Evolutionary conservation across 2,329 filamentous ascomycete species (phyloP).

Genomic region (Pseudogymnoascus sp.): DNA sequence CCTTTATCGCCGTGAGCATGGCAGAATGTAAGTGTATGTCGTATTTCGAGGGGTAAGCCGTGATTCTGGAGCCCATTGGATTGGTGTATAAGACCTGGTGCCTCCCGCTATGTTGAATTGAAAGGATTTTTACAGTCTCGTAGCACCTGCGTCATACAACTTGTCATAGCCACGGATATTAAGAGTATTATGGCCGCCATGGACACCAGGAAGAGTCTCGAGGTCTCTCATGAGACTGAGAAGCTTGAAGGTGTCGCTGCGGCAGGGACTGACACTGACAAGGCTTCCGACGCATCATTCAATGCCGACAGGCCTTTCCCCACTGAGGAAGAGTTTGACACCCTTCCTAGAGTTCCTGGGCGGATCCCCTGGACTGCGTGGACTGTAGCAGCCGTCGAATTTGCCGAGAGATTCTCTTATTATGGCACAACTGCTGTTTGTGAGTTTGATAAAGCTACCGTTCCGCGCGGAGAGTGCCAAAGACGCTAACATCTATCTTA

Average conservation of each 20-base stretch:
- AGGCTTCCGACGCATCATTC: constrained; percentile 9
- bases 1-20: background rate
- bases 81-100: background rate
- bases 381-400: constrained; percentile 61
- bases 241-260: constrained; percentile 10
- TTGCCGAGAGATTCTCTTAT: constrained; percentile 69
- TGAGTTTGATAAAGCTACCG: constrained; percentile 26
- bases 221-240: constrained; percentile 11
- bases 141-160: background rate
- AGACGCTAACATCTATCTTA: constrained; percentile 2
- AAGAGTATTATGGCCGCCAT: constrained; percentile 2
- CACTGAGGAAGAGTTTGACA: constrained; percentile 51
- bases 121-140: background rate
- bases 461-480: constrained; percentile 15
- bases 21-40: background rate
- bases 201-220: constrained; percentile 13
- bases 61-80: background rate
- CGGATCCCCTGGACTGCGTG: constrained; percentile 58
- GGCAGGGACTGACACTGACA: background rate
- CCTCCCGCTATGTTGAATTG: background rate
- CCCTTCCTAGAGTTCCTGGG: constrained; percentile 51
- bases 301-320: constrained; percentile 28
- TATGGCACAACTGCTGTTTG: constrained; percentile 62
- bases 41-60: background rate
- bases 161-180: background rate